A percentile compares a stretch with the other conserved stretches of the same genome.
These are phyloP conservation scores for Pseudoneurospora amorphoporcata DNA, from an alignment of 495 filamentous ascomycete species.

Conservation along the genomic window DNA sequence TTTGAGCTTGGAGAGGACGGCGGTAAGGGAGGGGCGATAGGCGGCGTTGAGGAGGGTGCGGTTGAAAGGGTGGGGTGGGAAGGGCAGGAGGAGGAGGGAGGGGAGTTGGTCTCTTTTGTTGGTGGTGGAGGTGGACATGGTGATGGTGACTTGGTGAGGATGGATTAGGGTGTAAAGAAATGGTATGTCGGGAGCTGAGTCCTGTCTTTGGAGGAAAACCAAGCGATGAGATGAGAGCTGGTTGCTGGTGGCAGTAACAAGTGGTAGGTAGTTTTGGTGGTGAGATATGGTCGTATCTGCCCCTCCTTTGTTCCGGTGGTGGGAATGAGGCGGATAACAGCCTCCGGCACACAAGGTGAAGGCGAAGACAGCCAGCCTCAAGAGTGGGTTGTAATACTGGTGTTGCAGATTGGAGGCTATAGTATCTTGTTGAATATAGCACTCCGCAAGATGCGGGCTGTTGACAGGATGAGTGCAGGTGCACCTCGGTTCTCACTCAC, in stretches of 20 bases:
- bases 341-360: neutral
- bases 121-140: neutral
- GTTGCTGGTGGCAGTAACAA: neutral
- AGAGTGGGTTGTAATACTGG: neutral
- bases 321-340: neutral
- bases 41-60: slow-evolving; percentile 41
- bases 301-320: neutral
- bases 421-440: neutral
- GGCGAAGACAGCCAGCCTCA: neutral
- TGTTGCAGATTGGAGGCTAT: neutral
- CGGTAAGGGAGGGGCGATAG: slow-evolving; percentile 44
- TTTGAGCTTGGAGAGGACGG: slow-evolving; percentile 35
- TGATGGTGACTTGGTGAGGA: neutral
- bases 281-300: neutral
- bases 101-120: slow-evolving; percentile 21
- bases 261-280: neutral
- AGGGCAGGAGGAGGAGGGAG: slow-evolving; percentile 49
- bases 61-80: slow-evolving; percentile 36
- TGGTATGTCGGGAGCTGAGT: neutral
- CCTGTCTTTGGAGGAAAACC: neutral
- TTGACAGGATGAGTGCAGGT: neutral
- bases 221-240: neutral
- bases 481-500: neutral
- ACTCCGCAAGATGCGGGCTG: neutral
- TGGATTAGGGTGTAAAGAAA: neutral